Percentiles rank a stretch among this genome's conserved stretches.
phyloP scores from a whole-genome alignment of 179 eudicot species.

The Silene vulgaris region DNA sequence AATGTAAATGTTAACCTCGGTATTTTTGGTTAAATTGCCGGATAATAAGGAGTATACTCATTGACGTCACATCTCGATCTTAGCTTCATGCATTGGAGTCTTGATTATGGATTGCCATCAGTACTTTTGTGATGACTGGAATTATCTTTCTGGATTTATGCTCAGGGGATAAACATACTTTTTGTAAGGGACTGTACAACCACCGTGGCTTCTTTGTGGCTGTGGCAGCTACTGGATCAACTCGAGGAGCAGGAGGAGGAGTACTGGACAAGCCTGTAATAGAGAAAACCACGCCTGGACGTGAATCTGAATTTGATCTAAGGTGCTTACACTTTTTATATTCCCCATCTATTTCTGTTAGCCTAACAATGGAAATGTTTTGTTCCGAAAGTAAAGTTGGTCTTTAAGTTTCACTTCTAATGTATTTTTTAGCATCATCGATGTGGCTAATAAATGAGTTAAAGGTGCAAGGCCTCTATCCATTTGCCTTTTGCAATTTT shows the following conservation, averaged over 20 bases:
- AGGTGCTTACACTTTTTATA: constrained; percentile 39
- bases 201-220: constrained; percentile 42
- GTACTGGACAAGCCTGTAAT: constrained; percentile 65
- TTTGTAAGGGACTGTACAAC: constrained; percentile 44
- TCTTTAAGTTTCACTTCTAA: neutral
- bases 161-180: constrained; percentile 53
- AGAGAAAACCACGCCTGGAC: constrained; percentile 77
- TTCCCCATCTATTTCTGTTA: neutral
- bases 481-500: neutral
- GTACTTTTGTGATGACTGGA: constrained; percentile 7
- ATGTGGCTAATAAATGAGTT: neutral
- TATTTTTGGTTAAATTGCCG: too few species aligned
- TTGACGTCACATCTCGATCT: neutral
- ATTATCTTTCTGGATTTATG: constrained; percentile 23
- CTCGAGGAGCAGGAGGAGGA: constrained; percentile 57
- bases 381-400: neutral
- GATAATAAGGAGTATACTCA: too few species aligned
- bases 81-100: constrained; percentile 4
- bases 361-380: constrained; percentile 10
- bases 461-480: neutral
- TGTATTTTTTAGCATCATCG: neutral
- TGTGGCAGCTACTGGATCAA: constrained; percentile 45
- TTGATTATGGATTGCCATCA: neutral
- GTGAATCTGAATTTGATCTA: constrained; percentile 75
- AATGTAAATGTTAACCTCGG: too few species aligned